Conservation (phyloP, 2,329 filamentous ascomycete genomes). For the Arthroderma sp. region DNA sequence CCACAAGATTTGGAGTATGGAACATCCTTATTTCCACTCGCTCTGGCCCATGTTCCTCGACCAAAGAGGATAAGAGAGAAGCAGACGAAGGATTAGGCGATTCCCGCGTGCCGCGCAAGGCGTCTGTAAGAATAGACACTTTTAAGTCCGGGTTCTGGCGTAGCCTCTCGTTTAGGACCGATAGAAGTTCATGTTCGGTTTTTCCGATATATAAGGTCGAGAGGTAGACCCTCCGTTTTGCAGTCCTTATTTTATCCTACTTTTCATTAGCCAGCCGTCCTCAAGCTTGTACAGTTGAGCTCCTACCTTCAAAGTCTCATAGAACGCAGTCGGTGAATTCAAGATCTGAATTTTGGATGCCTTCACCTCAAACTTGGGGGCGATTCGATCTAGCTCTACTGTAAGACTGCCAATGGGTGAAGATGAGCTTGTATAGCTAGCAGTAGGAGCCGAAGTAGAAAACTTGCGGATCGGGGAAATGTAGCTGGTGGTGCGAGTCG, state of each 20-base stretch:
- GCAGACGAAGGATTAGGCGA: slow-evolving; percentile 75
- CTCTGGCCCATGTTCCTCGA: slow-evolving; percentile 68
- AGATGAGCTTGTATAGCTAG: slow-evolving; percentile 19
- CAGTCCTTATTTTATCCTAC: slow-evolving; percentile 67
- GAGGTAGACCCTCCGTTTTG: slow-evolving; percentile 70
- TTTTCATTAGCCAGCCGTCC: slow-evolving; percentile 13
- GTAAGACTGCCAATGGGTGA: slow-evolving; percentile 49
- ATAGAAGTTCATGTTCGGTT: slow-evolving; percentile 77
- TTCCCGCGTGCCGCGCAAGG: slow-evolving; percentile 80
- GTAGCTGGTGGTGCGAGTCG: slow-evolving; percentile 22
- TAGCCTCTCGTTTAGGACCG: slow-evolving; percentile 63
- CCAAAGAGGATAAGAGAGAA: slow-evolving; percentile 72
- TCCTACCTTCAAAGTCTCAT: slow-evolving; percentile 73
- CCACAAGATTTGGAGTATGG: slow-evolving; percentile 90
- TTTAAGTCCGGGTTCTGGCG: slow-evolving; percentile 60
- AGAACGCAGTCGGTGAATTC: slow-evolving; percentile 75
- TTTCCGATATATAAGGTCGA: slow-evolving; percentile 97
- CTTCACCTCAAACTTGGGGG: slow-evolving; percentile 77
- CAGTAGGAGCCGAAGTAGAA: slow-evolving; percentile 21
- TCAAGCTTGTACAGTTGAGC: slow-evolving; percentile 1
- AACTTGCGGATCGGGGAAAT: slow-evolving; percentile 28
- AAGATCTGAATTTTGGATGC: slow-evolving; percentile 72
- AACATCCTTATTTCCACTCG: slow-evolving; percentile 94
- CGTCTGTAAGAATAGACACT: slow-evolving; percentile 84
- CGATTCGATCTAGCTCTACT: slow-evolving; percentile 71